Evolutionary conservation across 129 eudicot species (phyloP), one percentile per base, ranked within the genome.

Genomic region (Tanacetum coccineum): DNA sequence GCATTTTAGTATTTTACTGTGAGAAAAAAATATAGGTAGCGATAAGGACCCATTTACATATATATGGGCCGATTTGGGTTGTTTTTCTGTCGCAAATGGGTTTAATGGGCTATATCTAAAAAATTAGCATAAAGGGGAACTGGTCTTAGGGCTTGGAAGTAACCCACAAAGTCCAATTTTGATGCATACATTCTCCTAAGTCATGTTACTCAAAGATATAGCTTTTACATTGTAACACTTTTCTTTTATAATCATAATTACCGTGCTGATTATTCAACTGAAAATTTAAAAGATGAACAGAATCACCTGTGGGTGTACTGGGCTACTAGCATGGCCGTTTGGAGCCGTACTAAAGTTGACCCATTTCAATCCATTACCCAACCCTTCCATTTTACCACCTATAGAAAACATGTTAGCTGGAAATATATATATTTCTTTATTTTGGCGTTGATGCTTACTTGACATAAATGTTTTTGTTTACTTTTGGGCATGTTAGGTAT

Each of bases 401-500:
- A 30, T 22, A 4, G 62, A 57, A 12, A 52, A 12, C 13, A 57
- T 57, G 14, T 57, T 57, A 3, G 39, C 62, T 22, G 3, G 13
- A 22, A 20, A 21, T 11, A 21, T 2, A 4, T 2, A 6, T 21
- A 21, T 10, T 9, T 55, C 21, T 55, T 13, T 15, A 55, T 55
- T 55, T 57, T 14, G 13, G 40, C 4, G 1, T 40, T 22, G 26
- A 39, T 30, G 49, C 47, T 7, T 14, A 32, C 13, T 30, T 59
- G 15, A 57, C 40, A 25, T 17, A 14, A 58, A 70, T 36, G 42
- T 36, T 36, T 58, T 50, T 50, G 22, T 47, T 70, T 50, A 20
- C 22, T 25, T 62, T 19, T 74, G 58, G 71, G 25, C 17, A 79
- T 72, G 54, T 47, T 75, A 92, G 98, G 98, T 92, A 55, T 92